These are phyloP conservation scores for Colletotrichum spaethianum DNA, from an alignment of 2,329 filamentous ascomycete genomes.

Conservation along the genomic window DNA sequence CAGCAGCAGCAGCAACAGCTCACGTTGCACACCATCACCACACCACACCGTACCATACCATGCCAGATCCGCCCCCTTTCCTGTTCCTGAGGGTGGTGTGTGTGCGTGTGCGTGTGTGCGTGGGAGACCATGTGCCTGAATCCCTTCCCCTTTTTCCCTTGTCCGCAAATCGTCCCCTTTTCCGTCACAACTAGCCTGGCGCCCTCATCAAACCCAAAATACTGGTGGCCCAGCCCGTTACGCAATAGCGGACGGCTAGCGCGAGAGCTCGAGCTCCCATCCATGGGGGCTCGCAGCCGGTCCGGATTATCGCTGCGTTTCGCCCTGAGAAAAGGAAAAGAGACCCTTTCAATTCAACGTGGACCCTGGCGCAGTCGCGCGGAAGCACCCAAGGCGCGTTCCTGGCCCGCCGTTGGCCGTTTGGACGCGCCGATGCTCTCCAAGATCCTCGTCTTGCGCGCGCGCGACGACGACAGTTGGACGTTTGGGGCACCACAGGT, in stretches of 20 bases:
- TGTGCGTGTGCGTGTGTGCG: background rate
- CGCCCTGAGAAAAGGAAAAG: background rate
- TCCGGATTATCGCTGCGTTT: background rate
- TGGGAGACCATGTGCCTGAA: background rate
- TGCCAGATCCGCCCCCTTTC: background rate
- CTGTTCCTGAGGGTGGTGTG: background rate
- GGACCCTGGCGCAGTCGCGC: too few species aligned
- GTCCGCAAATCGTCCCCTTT: background rate
- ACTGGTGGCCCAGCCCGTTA: background rate
- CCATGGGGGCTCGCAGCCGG: background rate
- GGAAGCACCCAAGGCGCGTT: too few species aligned
- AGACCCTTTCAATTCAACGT: too few species aligned
- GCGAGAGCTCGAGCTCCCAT: background rate
- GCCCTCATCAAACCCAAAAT: slow-evolving; percentile 13
- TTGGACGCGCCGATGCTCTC: too few species aligned
- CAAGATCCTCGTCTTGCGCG: too few species aligned
- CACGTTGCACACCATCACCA: background rate
- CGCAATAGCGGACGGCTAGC: background rate
- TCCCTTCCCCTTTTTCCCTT: background rate
- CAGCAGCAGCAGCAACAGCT: background rate
- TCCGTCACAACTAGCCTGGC: background rate
- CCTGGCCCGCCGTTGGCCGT: too few species aligned
- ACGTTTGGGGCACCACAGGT: too few species aligned
- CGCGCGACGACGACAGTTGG: too few species aligned
- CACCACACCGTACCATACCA: background rate